A percentile compares a stretch with the other conserved stretches of the same genome.
phyloP scores from a whole-genome alignment of 2,329 filamentous ascomycete genomes.

The Sarocladium brachiariae region DNA sequence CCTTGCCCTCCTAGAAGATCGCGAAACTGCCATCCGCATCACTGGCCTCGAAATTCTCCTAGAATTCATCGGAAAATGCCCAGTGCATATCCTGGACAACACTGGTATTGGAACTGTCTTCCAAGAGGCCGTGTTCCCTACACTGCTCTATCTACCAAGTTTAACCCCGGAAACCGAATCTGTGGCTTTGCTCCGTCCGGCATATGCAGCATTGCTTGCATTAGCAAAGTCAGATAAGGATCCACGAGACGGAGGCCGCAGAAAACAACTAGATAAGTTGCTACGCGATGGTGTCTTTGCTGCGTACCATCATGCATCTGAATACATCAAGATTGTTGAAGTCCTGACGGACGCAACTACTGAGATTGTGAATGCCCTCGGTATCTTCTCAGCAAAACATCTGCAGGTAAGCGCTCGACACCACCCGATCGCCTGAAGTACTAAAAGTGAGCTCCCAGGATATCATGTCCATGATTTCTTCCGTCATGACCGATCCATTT shows the following conservation, averaged over 20 bases:
- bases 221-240: constrained; percentile 36
- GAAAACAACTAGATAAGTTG: constrained; percentile 43
- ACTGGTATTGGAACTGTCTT: constrained; percentile 64
- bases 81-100: constrained; percentile 43
- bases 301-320: constrained; percentile 50
- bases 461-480: constrained; percentile 59
- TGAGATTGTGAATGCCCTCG: constrained; percentile 47
- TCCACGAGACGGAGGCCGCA: constrained; percentile 19
- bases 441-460: constrained; percentile 33
- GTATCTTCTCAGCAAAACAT: constrained; percentile 59
- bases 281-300: constrained; percentile 49
- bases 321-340: constrained; percentile 50
- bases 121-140: constrained; percentile 61
- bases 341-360: constrained; percentile 46
- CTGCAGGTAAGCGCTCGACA: constrained; percentile 44
- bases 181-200: constrained; percentile 51
- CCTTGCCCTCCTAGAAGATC: constrained; percentile 61
- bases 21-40: constrained; percentile 42
- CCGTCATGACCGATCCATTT: constrained; percentile 64
- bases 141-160: constrained; percentile 68
- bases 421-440: no score
- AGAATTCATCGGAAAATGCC: constrained; percentile 48
- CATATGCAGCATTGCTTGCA: constrained; percentile 59
- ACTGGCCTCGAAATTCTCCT: constrained; percentile 49
- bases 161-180: constrained; percentile 71